Percentiles rank a stretch among this genome's conserved stretches.
Conservation (phyloP, 1,139 yeast species). For the Nakaseomyces bracarensis region DNA sequence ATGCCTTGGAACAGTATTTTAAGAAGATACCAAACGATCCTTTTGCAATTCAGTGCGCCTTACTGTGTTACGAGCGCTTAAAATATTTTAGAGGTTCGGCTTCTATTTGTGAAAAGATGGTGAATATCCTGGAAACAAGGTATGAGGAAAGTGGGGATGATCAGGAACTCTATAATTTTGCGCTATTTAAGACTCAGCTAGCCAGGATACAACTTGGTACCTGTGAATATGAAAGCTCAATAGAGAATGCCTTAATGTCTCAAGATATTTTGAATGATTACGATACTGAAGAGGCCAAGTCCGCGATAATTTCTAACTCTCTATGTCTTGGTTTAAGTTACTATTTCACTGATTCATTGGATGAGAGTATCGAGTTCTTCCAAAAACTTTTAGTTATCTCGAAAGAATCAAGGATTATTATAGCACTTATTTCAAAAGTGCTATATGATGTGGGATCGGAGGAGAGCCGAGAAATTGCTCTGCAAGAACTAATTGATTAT, state of each 20-base stretch:
- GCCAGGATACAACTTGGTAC: conserved; percentile 64
- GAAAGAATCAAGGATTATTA: conserved; percentile 51
- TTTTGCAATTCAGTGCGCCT: conserved; percentile 52
- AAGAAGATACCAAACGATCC: conserved; percentile 57
- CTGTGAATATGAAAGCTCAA: conserved; percentile 46
- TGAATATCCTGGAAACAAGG: conserved; percentile 44
- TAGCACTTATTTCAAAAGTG: conserved; percentile 68
- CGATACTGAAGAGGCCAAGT: conserved; percentile 28
- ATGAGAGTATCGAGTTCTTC: conserved; percentile 59
- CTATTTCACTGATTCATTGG: conserved; percentile 56
- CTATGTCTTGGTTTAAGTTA: conserved; percentile 62
- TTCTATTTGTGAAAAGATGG: conserved; percentile 41
- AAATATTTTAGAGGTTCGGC: conserved; percentile 50
- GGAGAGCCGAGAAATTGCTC: conserved; percentile 74
- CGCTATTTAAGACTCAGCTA: conserved; percentile 54
- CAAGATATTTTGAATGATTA: conserved; percentile 43
- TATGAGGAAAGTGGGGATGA: conserved; percentile 54
- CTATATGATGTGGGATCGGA: conserved; percentile 63
- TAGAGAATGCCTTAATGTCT: conserved; percentile 53
- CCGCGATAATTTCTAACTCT: conserved; percentile 46
- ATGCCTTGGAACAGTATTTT: conserved; percentile 66
- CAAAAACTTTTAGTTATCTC: conserved; percentile 50
- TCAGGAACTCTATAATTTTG: conserved; percentile 42
- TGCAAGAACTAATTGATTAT: conserved; percentile 59
- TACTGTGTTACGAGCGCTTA: conserved; percentile 62